A percentile compares a stretch with the other conserved stretches of the same genome.
Conservation (phyloP, 2,329 filamentous ascomycete genomes). For the Sporothrix mexicana region DNA sequence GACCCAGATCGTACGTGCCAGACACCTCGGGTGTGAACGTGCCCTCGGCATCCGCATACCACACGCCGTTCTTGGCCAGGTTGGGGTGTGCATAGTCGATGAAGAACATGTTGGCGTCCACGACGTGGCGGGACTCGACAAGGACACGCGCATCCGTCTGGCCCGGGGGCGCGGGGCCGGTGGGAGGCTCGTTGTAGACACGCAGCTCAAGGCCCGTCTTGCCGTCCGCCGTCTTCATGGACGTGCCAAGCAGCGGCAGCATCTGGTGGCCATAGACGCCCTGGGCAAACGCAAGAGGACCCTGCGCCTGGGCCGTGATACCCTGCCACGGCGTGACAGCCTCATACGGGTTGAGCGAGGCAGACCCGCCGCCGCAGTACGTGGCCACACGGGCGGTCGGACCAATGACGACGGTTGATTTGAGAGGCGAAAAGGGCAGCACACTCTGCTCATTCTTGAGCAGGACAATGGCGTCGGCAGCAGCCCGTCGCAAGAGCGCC, state of each 20-base stretch:
- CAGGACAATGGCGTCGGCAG: constrained; percentile 36
- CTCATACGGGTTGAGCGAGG: constrained; percentile 50
- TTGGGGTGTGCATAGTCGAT: constrained; percentile 57
- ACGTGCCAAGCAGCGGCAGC: constrained; percentile 35
- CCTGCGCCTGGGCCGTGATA: constrained; percentile 41
- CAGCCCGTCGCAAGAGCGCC: constrained; percentile 30
- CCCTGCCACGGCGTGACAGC: constrained; percentile 52
- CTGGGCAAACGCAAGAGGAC: constrained; percentile 41
- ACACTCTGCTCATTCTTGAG: constrained; percentile 59
- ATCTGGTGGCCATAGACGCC: constrained; percentile 37
- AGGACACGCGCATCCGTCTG: background rate
- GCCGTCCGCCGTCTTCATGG: constrained; percentile 27
- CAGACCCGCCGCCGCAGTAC: constrained; percentile 42
- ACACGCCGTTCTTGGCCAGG: constrained; percentile 42
- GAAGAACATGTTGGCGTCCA: constrained; percentile 50
- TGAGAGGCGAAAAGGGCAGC: constrained; percentile 55
- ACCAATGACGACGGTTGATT: constrained; percentile 56
- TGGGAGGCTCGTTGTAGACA: constrained; percentile 33
- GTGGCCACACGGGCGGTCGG: constrained; percentile 53
- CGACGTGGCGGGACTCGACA: constrained; percentile 51
- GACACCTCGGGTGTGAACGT: constrained; percentile 42
- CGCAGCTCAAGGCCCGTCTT: constrained; percentile 32
- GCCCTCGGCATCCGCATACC: constrained; percentile 49
- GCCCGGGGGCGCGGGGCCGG: background rate
- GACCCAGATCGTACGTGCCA: constrained; percentile 44